phyloP scores from a whole-genome alignment of 306 rosid genomes.

The Rosa chinensis region DNA sequence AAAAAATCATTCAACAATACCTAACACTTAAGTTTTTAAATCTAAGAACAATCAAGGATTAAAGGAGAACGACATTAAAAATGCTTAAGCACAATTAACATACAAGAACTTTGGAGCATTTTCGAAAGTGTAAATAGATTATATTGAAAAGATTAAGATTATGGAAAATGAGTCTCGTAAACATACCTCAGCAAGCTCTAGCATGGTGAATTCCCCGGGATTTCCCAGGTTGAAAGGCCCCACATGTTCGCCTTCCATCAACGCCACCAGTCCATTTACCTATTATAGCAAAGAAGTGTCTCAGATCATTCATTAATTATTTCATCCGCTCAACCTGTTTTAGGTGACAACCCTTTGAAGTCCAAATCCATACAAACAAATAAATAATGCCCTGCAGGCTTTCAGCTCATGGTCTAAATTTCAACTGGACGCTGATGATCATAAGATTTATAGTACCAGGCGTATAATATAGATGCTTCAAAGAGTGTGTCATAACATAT shows the following conservation, averaged over 20 bases:
- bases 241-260: conserved; percentile 92
- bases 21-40: background rate
- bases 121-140: background rate
- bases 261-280: conserved; percentile 83
- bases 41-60: background rate
- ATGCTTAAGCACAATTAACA: background rate
- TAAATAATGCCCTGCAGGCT: background rate
- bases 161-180: background rate
- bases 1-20: background rate
- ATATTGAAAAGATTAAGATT: background rate
- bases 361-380: background rate
- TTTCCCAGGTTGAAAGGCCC: conserved; percentile 98
- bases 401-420: conserved; percentile 4
- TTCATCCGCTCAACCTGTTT: background rate
- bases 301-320: background rate
- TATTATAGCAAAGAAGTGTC: conserved; percentile 30
- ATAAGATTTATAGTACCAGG: conserved; percentile 10
- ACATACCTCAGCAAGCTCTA: conserved; percentile 90
- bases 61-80: background rate
- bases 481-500: background rate
- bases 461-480: background rate
- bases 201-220: conserved; percentile 97
- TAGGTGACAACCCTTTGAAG: background rate
- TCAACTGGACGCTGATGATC: conserved; percentile 18
- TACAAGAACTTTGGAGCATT: background rate